Conservation (phyloP, 441 rosid species). For the Isatis lusitanica region DNA sequence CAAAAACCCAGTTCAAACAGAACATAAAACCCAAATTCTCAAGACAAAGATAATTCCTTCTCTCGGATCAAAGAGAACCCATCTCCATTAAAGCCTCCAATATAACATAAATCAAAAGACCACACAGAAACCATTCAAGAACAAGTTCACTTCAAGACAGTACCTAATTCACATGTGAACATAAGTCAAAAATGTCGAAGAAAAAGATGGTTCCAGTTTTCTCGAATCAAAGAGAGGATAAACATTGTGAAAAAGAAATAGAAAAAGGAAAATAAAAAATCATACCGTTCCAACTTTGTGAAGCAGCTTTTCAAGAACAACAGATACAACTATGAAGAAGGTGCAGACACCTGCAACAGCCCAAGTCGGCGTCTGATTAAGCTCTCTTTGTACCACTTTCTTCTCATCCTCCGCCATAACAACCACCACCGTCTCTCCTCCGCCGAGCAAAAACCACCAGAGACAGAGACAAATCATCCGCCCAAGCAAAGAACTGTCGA, state of each 20-base stretch:
- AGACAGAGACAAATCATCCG: slow-evolving; percentile 19
- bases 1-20: background rate
- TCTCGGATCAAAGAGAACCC: slow-evolving; percentile 1
- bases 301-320: slow-evolving; percentile 63
- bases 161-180: too few relatives aligned
- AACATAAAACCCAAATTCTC: slow-evolving; percentile 4
- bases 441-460: slow-evolving; percentile 31
- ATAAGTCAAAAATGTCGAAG: too few relatives aligned
- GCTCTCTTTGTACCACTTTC: slow-evolving; percentile 42
- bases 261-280: background rate
- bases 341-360: slow-evolving; percentile 79
- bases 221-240: too few relatives aligned
- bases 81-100: background rate
- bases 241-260: background rate
- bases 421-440: slow-evolving; percentile 33
- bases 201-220: too few relatives aligned
- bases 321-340: slow-evolving; percentile 65
- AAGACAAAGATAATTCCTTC: slow-evolving; percentile 9
- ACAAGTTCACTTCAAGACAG: background rate
- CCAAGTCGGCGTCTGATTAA: slow-evolving; percentile 87
- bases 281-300: slow-evolving; percentile 57
- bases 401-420: slow-evolving; percentile 34
- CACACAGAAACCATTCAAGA: background rate
- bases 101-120: background rate
- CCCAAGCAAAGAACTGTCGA: slow-evolving; percentile 11